Base-by-base conservation (phyloP, 1,284 basidiomycete species). In the Cryptococcus wingfieldii region DNA sequence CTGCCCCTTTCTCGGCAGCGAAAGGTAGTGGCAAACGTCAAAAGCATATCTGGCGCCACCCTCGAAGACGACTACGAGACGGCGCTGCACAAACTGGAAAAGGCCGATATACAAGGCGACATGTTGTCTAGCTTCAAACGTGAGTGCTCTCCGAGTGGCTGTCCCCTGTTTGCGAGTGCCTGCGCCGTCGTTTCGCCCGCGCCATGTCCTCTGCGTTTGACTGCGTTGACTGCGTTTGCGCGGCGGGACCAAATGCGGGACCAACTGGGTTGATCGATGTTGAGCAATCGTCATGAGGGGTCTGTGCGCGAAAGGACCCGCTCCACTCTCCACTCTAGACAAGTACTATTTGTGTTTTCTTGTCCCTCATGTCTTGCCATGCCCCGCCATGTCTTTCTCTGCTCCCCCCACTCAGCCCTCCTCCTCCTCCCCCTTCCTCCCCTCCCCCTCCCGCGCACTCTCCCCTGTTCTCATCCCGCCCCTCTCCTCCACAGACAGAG, bases 91-190 rank as follows among this genome's bases (percentile, higher is more conserved):
- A 62, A 56, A 38, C 63, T 74, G 27, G 60, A 66, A 58, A 50
- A 60, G 31, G 58, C 70, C 5, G 58, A 60, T 50, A 59, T 74
- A 38, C 54, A 67, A 44, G 66, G 66, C 69, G 62, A 60, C 53
- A 75, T 75, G 73, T 60, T 75, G 55, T 72, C 70, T 34, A 70
- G 68, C 51, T 75, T 75, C 55, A 75, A 75, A 62, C 73, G 73
- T 75, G 66, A 68, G 73, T n/a, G n/a, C n/a, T n/a, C n/a, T n/a
- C n/a, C n/a, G n/a, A n/a, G n/a, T n/a, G 16, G 7, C 41, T 9
- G 43, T 47, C 31, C 25, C 9, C 23, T 23, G 23, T 23, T 23
- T 23, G 23, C 23, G 31, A 34, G 31, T 34, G 31, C 10, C 23
- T 34, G 31, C 31, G 31, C 10, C 31, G 31, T 31, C 51, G 14